Base-by-base conservation (phyloP, 1,139 yeast genomes). In the Nakaseomyces sp. region DNA sequence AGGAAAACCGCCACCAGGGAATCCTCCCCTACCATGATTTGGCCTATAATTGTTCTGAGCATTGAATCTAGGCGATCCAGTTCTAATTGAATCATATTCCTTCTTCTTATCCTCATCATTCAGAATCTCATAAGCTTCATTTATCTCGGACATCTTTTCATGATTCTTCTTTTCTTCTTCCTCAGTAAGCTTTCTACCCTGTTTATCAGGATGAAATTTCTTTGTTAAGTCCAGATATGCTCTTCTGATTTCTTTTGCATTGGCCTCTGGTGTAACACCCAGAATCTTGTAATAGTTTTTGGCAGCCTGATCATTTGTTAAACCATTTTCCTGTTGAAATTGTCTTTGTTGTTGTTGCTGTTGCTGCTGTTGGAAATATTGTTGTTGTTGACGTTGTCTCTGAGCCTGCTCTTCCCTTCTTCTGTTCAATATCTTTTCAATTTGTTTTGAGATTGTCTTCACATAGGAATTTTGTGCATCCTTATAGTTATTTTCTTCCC, bases 131-230 rank as follows among this genome's bases (percentile, higher is more conserved):
- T 91, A 89, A 0, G 98, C 98, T 59, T 83, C 87, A 63, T 91
- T 91, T 51, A 91, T 85, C 43, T 82, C 89, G 46, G 94, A 88
- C 93, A 91, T 91, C 56, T 84, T 86, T 38, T 70, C 69, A 62
- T 87, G 94, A 33, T 83, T 82, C 49, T 83, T 75, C 22, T 81
- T 88, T n/a, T 77, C 73, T 52, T 87, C 77, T 18, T 82, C 88
- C 7, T 78, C 74, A 2, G 77, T 66, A 12, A 58, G 50, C 51
- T 83, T 58, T 32, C 79, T 87, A 25, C 79, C 80, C 58, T 78
- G 80, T 64, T 91, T 89, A 64, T 91, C 98, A 0, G 98, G 98
- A 58, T 91, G 98, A 61, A 74, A 85, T 58, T 80, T 79, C 57
- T 83, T 79, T 29, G 94, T 83, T 57, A 82, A 76, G 8, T 79